phyloP scores from a whole-genome alignment of 768 basidiomycete genomes.

The Leccinum aurantiacum region DNA sequence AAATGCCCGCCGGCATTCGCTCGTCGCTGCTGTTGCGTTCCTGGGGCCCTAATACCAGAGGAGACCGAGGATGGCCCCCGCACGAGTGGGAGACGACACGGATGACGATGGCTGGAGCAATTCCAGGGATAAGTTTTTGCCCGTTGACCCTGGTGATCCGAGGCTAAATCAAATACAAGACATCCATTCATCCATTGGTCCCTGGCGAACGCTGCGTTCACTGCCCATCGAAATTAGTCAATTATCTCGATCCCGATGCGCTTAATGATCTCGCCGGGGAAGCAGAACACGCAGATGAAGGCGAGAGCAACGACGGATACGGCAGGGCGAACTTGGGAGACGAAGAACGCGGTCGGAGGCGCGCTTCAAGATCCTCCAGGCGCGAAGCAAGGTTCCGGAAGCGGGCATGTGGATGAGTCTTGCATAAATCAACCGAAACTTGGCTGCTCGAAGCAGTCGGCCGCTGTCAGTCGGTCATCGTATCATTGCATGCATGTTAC shows the following conservation, averaged over 20 bases:
- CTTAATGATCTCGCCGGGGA: conserved; percentile 57
- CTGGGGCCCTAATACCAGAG: conserved; percentile 36
- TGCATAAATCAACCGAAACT: conserved; percentile 38
- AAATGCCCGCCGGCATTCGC: conserved; percentile 1
- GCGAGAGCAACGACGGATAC: conserved; percentile 28
- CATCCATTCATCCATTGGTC: conserved; percentile 19
- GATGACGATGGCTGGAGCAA: conserved; percentile 29
- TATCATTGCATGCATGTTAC: background rate
- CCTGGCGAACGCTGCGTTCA: conserved; percentile 41
- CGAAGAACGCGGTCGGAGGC: conserved; percentile 50
- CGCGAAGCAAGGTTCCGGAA: conserved; percentile 64
- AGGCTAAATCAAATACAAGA: conserved; percentile 21
- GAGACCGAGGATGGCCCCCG: conserved; percentile 34
- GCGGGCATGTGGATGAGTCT: conserved; percentile 84
- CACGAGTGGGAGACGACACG: conserved; percentile 12
- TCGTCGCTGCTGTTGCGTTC: conserved; percentile 10
- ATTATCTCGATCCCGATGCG: conserved; percentile 59
- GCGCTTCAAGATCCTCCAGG: conserved; percentile 71
- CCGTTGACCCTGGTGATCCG: background rate
- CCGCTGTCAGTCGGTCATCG: background rate
- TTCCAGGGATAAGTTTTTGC: conserved; percentile 24
- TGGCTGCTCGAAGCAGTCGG: background rate
- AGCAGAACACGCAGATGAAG: conserved; percentile 49
- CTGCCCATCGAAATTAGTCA: conserved; percentile 63
- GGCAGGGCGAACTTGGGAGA: conserved; percentile 21